Evolutionary conservation across 2,329 filamentous ascomycete species (phyloP), one percentile per base, ranked within the genome.

Genomic region (Colletotrichum tofieldiae): DNA sequence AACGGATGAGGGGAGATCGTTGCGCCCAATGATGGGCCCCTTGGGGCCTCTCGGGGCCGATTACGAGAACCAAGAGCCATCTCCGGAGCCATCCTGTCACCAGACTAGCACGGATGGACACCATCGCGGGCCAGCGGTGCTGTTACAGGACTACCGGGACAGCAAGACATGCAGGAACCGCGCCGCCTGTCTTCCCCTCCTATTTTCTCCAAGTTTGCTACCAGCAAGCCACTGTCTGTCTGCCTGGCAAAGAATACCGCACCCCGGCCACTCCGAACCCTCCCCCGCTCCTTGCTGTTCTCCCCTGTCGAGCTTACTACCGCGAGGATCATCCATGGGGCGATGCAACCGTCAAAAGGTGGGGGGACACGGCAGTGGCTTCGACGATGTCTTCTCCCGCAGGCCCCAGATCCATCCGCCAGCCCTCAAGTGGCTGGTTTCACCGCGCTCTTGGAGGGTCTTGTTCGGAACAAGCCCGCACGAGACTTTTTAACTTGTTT

Each of bases 321-420:
- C 45, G 54, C 71, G 67, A 58, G 71, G 60, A 73, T 73, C 60
- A 73, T 62, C 67, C 67, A 58, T 71, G 67, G 54, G 41, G 23
- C 45, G 35, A 49, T 43, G 29, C 47, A 49, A 59, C 52, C 41
- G 51, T 64, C 61, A 49, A 61, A 68, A 32, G 47, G 67, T 71
- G 71, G 61, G 71, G 60, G 71, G 3, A 26, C 37, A 41, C 59
- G 52, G 65, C 59, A 64, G 59, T 64, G 59, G 52, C 65, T 59
- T 63, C 29, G 54, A 69, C 43, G 45, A 54, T 60, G 65, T 60
- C 69, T 39, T 64, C 65, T 63, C 18, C n/a, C 65, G 43, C 65
- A 65, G 69, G 43, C 11, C 43, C 41, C n/a, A 37, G 43, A 37
- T 49, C 12, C 59, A 26, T 23, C 7, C n/a, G n/a, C 14, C 32